phyloP scores from a whole-genome alignment of 2,329 filamentous ascomycete genomes.

The Calonectria leucothoes region DNA sequence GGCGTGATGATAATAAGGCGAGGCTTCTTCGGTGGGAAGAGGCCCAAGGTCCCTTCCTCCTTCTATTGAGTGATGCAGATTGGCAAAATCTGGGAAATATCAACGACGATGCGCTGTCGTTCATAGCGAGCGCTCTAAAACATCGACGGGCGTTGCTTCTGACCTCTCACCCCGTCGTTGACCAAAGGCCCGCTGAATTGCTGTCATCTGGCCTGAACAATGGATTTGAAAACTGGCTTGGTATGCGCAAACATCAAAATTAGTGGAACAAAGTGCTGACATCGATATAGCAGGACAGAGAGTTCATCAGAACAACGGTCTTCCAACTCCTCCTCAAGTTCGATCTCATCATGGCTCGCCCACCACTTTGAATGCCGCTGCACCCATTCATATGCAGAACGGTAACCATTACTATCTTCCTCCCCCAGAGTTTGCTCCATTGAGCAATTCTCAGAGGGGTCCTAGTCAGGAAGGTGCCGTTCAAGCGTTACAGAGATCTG shows the following conservation, averaged over 20 bases:
- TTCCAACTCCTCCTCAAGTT: constrained; percentile 42
- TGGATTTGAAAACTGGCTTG: constrained; percentile 51
- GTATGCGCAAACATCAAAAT: constrained; percentile 35
- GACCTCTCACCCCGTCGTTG: constrained; percentile 13
- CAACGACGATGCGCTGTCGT: constrained; percentile 41
- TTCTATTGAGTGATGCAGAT: constrained; percentile 42
- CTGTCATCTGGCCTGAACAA: constrained; percentile 39
- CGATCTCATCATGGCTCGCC: constrained; percentile 35
- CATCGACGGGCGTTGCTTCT: constrained; percentile 45
- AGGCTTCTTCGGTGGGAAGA: constrained; percentile 48
- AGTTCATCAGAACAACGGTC: constrained; percentile 41
- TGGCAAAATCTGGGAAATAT: constrained; percentile 44
- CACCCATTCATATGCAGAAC: constrained; percentile 31
- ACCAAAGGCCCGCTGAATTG: constrained; percentile 39
- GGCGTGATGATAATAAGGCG: constrained; percentile 40
- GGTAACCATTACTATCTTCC: constrained; percentile 44
- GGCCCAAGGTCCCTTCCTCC: constrained; percentile 40
- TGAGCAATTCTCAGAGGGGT: not conserved
- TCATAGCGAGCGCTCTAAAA: constrained; percentile 48
- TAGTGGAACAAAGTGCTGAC: constrained; percentile 24
- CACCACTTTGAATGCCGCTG: constrained; percentile 26
- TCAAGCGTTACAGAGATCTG: constrained; percentile 43
- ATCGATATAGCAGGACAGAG: constrained; percentile 42
- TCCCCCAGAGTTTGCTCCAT: constrained; percentile 1
- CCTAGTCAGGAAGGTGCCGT: constrained; percentile 35